Conservation (phyloP, 495 filamentous ascomycete genomes). For the Immersiella caudata region DNA sequence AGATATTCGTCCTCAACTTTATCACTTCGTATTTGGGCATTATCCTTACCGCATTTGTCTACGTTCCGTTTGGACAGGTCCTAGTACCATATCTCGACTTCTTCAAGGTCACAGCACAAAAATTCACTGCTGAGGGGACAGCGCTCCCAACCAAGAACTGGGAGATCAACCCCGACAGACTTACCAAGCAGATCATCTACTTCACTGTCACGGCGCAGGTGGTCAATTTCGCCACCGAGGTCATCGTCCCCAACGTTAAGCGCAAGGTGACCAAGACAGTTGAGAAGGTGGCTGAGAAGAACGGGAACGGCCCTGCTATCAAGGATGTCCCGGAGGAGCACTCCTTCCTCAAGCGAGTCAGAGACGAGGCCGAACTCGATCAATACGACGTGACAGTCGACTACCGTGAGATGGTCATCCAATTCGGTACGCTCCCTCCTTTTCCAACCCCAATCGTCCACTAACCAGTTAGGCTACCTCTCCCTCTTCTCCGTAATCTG, state of each 20-base stretch:
- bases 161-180: conserved; percentile 78
- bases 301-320: conserved; percentile 28
- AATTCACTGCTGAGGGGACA: conserved; percentile 72
- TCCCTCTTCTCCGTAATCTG: conserved; percentile 90
- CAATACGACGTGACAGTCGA: conserved; percentile 88
- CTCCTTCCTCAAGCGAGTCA: conserved; percentile 75
- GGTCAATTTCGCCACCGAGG: conserved; percentile 83
- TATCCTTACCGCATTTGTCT: conserved; percentile 93
- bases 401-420: conserved; percentile 92
- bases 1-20: conserved; percentile 95
- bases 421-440: conserved; percentile 55
- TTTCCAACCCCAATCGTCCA: conserved; percentile 8
- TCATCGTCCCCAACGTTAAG: conserved; percentile 83
- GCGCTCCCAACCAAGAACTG: conserved; percentile 69
- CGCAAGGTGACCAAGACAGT: conserved; percentile 72
- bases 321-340: conserved; percentile 73
- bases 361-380: conserved; percentile 82
- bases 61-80: conserved; percentile 86
- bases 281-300: conserved; percentile 63
- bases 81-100: conserved; percentile 90
- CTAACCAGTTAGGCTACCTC: conserved; percentile 68
- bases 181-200: conserved; percentile 93
- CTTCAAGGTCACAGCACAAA: conserved; percentile 75
- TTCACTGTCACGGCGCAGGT: conserved; percentile 96
- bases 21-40: conserved; percentile 95